Base-by-base conservation (phyloP, 2,329 filamentous ascomycete genomes). In the Fusarium sp. region DNA sequence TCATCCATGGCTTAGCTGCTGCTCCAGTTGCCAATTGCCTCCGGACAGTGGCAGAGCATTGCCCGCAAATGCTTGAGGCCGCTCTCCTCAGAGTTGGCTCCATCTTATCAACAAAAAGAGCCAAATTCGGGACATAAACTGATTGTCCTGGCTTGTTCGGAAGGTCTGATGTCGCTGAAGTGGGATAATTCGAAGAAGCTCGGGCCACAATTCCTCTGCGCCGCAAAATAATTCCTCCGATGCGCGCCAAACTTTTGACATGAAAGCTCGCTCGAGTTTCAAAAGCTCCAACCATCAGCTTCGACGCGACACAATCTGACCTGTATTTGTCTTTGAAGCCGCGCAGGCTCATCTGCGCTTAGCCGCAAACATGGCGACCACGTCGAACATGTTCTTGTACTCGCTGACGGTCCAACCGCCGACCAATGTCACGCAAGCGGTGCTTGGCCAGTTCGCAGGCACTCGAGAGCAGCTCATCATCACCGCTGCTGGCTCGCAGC, bases 391-490 rank as follows among this genome's bases (percentile, higher is more conserved):
- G 93, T 97, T 97, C 80, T 90, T 99, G 83, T 99, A 99, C 84
- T 96, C 93, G 76, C 86, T 99, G 83, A 98, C 96, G 73, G 90
- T 99, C 76, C 94, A 97, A 82, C 91, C 93, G 73, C 93, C 96
- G 33, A 94, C 94, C 71, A 92, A 93, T 62, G 89, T 97, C 75
- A 94, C 91, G 50, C 92, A 97, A 81, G 94, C 96, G 68, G 91
- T 97, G 70, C 87, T 97, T 62, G 96, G 96, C 74, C 95, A 98
- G 82, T 98, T 98, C 81, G 90, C 93, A 63, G 94, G 95, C 71
- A 97, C 93, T 69, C 97, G 95, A 83, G 95, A 97, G 82, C 96
- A 99, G 84, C 94, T 97, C 82, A 97, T 99, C 77, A 89, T 97
- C 78, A 95, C 94, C 28, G 95, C 92, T 48, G 95, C 93, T 52